Evolutionary conservation across 805 yeast genomes (phyloP).

Genomic region (Jamesozyma jinghongensis): DNA sequence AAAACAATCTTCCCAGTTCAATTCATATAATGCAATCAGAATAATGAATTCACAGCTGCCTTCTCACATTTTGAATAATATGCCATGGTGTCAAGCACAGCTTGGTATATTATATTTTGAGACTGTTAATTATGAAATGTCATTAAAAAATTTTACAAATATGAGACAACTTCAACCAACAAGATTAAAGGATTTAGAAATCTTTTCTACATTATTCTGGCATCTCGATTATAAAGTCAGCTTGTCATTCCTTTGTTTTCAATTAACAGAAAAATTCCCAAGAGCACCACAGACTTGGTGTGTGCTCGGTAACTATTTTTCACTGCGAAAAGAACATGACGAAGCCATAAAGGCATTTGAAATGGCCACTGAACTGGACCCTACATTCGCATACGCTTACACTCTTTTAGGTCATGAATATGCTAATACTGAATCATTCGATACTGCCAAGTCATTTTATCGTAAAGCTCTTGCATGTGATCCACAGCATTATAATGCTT

Average conservation of each 20-base stretch:
- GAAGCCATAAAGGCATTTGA: slow-evolving; percentile 84
- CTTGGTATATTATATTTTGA: slow-evolving; percentile 80
- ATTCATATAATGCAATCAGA: slow-evolving; percentile 73
- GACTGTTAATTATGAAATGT: slow-evolving; percentile 72
- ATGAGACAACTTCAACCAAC: slow-evolving; percentile 67
- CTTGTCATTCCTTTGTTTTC: slow-evolving; percentile 75
- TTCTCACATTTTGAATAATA: slow-evolving; percentile 41
- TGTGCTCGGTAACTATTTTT: slow-evolving; percentile 79
- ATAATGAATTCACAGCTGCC: slow-evolving; percentile 51
- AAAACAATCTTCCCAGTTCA: slow-evolving; percentile 38
- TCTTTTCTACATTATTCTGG: slow-evolving; percentile 85
- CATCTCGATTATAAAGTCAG: slow-evolving; percentile 76
- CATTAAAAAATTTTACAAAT: slow-evolving; percentile 52
- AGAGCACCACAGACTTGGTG: slow-evolving; percentile 85
- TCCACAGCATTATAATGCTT: slow-evolving; percentile 82
- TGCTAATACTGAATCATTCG: slow-evolving; percentile 80
- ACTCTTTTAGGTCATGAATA: slow-evolving; percentile 92
- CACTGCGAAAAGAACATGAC: slow-evolving; percentile 74
- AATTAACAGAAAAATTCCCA: slow-evolving; percentile 55
- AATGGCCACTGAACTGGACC: slow-evolving; percentile 62
- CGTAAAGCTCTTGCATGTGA: slow-evolving; percentile 69
- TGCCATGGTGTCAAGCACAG: slow-evolving; percentile 82
- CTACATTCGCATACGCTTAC: slow-evolving; percentile 74
- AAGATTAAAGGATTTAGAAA: slow-evolving; percentile 81
- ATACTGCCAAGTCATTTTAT: slow-evolving; percentile 77